Evolutionary conservation across 768 basidiomycete genomes (phyloP), one percentile per base, ranked within the genome.

Genomic region (Rhizopogon vulgaris): DNA sequence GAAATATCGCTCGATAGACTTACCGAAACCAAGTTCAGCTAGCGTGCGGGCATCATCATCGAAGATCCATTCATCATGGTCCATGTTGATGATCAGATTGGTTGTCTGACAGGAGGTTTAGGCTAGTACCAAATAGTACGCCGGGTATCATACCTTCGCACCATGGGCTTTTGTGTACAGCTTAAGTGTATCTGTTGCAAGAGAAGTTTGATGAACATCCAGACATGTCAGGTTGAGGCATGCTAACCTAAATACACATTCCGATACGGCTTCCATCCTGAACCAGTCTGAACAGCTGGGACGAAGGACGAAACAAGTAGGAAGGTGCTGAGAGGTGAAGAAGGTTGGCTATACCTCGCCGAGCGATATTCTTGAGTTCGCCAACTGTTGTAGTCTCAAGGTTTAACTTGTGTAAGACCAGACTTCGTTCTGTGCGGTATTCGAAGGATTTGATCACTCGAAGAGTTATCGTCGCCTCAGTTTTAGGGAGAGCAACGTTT

Each of bases 21-120:
- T 52, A 94, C 95, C 89, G 43, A 94, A 79, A 15, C 87, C 92
- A 34, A 80, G 68, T 4, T 84, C 80, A 2, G 75, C 80, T n/a
- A 99, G 76, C 1, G 72, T 75, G 61, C 78, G 79, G 7, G 64
- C 63, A 38, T 85, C 85, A 56, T 92, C 83, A 42, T 79, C 71
- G 14, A 94, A 69, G 55, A 97, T 90, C 90, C 93, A 95, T 8
- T 92, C 89, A 52, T 98, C 95, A 61, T 94, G 81, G 62, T 96
- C 93, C 52, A 98, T 78, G 68, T 99, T 99, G 64, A 99, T 97
- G 69, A 99, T 97, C 27, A 99, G 77, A 71, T 99, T 98, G 30
- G 89, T 89, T 1, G 94, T 95, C 95, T 97, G 60, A 14, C 34
- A 38, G 46, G 22, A 52, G 43, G 30, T 46, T 46, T 6, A 51